Evolutionary conservation across 2,329 filamentous ascomycete genomes (phyloP), one percentile per base, ranked within the genome.

Genomic region (Calycina marina): DNA sequence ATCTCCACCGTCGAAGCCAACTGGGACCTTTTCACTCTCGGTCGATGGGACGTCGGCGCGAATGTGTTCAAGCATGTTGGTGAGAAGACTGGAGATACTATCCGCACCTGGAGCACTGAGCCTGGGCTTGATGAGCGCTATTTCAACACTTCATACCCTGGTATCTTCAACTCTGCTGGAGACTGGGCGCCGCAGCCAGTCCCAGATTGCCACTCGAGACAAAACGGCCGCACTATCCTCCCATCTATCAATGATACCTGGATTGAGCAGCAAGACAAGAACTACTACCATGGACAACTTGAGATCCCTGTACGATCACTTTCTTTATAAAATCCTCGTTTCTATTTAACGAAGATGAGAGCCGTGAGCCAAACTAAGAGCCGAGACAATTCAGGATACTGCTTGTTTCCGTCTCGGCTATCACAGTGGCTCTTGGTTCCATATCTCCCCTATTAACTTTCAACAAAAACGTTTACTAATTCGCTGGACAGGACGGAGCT

Each of bases 1-100:
- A 65, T 82, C 40, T 58, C 77, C n/a, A 72, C 75, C 12, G 67
- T 77, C 6, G 57, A 67, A 35, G 72, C 73, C 36, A 83, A 82
- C 62, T 82, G 76, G 49, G 63, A 60, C 40, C 65, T 82, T 6
- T 65, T 69, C 40, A 77, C 73, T 0, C 70, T 83, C 2, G 77
- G 77, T 8, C 72, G 77, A 37, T 81, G 67, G 62, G 77, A 83
- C 46, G 74, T 76, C 11, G 74, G 73, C 31, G 77, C 77, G 48
- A 82, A 82, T 49, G 67, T 82, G n/a, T 75, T 72, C 52, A 46
- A 63, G 16, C 36, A 69, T 14, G 72, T 81, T 3, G 73, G 70
- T 10, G 53, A 66, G 5, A 59, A 65, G 55, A 79, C 74, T 0
- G 68, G 71, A 32, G 73, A 78, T 49, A 40, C 45, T 5, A 49